Percentiles rank a stretch among this genome's conserved stretches.
Conservation (phyloP, 306 rosid species). For the Nissolia schottii region DNA sequence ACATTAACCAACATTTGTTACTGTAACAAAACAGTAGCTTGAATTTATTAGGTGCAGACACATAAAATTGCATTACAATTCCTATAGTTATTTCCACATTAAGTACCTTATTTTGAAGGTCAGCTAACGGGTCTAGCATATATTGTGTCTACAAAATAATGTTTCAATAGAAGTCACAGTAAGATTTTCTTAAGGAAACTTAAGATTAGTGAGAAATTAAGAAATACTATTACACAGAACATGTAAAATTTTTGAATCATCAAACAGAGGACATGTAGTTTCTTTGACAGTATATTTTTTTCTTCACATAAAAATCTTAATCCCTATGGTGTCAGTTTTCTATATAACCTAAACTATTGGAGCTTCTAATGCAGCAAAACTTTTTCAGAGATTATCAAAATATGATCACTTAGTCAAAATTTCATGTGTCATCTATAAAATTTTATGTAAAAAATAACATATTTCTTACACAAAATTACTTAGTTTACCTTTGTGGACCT, state of each 20-base stretch:
- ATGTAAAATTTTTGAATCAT: neutral
- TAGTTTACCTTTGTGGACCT: conserved; percentile 79
- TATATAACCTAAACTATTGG: too few relatives aligned
- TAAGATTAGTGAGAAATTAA: neutral
- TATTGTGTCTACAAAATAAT: conserved; percentile 68
- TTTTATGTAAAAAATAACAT: neutral
- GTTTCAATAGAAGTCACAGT: conserved; percentile 7
- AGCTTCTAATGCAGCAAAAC: too few relatives aligned
- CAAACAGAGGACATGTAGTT: neutral
- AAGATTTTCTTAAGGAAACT: neutral
- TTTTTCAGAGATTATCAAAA: neutral
- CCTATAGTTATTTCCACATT: neutral
- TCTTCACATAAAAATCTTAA: neutral
- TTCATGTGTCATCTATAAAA: neutral
- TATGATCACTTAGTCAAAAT: neutral
- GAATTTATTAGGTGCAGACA: conserved; percentile 4
- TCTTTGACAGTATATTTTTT: neutral
- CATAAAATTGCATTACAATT: neutral
- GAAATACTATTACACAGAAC: neutral
- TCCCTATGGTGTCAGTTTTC: too few relatives aligned
- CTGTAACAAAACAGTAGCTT: conserved; percentile 36
- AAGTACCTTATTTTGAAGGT: conserved; percentile 87
- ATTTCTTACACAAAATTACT: neutral
- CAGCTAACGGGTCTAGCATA: conserved; percentile 91
- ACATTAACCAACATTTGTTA: conserved; percentile 73